These are phyloP conservation scores for Xylaria sp. DNA, from an alignment of 2,329 filamentous ascomycete species.

Conservation along the genomic window DNA sequence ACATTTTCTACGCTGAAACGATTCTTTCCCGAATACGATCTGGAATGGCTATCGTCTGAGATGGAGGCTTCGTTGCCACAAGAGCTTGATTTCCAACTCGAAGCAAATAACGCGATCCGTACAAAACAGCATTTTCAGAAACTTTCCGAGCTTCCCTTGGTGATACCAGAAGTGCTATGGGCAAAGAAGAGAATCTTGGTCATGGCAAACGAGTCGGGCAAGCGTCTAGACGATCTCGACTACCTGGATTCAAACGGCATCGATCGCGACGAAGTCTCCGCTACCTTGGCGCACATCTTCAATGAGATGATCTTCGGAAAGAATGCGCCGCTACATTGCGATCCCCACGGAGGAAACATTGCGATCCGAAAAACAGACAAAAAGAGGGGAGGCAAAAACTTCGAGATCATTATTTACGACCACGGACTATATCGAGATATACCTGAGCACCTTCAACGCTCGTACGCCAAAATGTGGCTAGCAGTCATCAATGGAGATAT, in stretches of 20 bases:
- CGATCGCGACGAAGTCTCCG: conserved; percentile 94
- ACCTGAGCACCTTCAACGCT: conserved; percentile 77
- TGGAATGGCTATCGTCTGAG: conserved; percentile 94
- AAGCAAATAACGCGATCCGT: conserved; percentile 84
- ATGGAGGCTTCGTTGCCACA: conserved; percentile 91
- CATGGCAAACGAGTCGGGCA: conserved; percentile 92
- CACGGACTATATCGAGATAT: conserved; percentile 97
- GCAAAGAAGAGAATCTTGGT: conserved; percentile 89
- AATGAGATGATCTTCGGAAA: conserved; percentile 99
- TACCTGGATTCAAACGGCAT: conserved; percentile 89
- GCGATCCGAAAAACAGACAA: conserved; percentile 82
- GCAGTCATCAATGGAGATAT: conserved; percentile 93
- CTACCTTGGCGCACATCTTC: conserved; percentile 89
- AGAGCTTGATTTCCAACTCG: conserved; percentile 88
- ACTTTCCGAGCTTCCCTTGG: conserved; percentile 78
- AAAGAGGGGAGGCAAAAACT: conserved; percentile 73
- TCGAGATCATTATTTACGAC: conserved; percentile 96
- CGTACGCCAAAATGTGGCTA: conserved; percentile 97
- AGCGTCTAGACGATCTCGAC: conserved; percentile 86
- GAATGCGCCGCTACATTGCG: conserved; percentile 90
- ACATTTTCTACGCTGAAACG: conserved; percentile 90
- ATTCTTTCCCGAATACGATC: conserved; percentile 97
- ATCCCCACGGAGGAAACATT: conserved; percentile 96
- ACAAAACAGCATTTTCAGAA: conserved; percentile 83
- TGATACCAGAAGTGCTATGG: conserved; percentile 92